Conservation (phyloP, 805 yeast genomes). For the Debaryomyces prosopidis region DNA sequence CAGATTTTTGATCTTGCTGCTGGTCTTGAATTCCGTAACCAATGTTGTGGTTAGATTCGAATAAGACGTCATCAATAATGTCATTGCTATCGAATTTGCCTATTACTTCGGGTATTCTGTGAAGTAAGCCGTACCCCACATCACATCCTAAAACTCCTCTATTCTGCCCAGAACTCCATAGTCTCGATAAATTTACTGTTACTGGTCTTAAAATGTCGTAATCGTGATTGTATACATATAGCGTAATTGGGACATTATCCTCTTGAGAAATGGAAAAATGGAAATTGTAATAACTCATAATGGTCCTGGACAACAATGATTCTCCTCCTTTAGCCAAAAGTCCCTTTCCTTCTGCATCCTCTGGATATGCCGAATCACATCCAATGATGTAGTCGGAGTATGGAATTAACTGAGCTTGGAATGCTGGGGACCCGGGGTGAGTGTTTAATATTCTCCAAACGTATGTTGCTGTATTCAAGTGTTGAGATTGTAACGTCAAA, state of each 20-base stretch:
- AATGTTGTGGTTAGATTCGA: conserved; percentile 24
- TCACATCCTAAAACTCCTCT: conserved; percentile 88
- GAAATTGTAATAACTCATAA: conserved; percentile 56
- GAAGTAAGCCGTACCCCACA: conserved; percentile 90
- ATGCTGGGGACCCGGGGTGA: conserved; percentile 78
- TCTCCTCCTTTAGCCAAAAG: conserved; percentile 86
- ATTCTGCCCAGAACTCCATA: conserved; percentile 66
- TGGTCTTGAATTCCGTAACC: conserved; percentile 12
- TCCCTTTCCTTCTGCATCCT: conserved; percentile 59
- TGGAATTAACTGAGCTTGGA: conserved; percentile 76
- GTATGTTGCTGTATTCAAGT: conserved; percentile 70
- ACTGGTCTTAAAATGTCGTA: conserved; percentile 86
- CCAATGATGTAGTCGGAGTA: conserved; percentile 88
- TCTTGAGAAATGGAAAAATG: conserved; percentile 31
- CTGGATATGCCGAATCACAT: conserved; percentile 53
- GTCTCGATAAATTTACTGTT: conserved; percentile 60
- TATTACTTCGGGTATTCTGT: conserved; percentile 73
- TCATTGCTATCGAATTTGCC: conserved; percentile 46
- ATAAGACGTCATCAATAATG: conserved; percentile 33
- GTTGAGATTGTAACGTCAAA: conserved; percentile 72
- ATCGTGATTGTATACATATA: conserved; percentile 80
- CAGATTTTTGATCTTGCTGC: neutral
- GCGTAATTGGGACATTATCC: conserved; percentile 40
- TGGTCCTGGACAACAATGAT: conserved; percentile 66
- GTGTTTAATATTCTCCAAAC: conserved; percentile 86